Evolutionary conservation across 202 grass and related monocot genomes (phyloP).

Genomic region (Zoysia matrella): DNA sequence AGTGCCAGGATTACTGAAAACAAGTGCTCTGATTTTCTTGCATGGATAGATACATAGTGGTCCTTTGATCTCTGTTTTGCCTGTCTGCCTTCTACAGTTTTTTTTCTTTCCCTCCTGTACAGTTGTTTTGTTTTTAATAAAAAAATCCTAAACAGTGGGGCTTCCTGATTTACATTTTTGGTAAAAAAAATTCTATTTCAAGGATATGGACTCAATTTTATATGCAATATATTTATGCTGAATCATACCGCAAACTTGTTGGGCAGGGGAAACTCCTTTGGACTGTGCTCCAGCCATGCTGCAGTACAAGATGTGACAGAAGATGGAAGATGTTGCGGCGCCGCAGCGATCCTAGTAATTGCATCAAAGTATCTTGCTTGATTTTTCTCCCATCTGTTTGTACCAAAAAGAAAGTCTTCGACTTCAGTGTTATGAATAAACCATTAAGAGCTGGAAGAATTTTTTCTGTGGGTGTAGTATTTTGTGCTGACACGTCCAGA

Average conservation of each 20-base stretch:
- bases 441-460: not conserved
- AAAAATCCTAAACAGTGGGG: no score
- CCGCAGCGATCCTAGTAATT: constrained; percentile 28
- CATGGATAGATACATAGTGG: no score
- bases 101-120: no score
- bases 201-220: not conserved
- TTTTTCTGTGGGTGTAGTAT: not conserved
- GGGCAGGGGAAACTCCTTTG: constrained; percentile 94
- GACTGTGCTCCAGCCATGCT: constrained; percentile 98
- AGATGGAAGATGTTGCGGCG: constrained; percentile 60
- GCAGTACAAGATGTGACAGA: constrained; percentile 91
- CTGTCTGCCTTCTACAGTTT: no score
- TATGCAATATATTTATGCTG: not conserved
- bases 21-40: no score
- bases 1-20: no score
- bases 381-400: not conserved
- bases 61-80: no score
- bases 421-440: constrained; percentile 13
- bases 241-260: constrained; percentile 12
- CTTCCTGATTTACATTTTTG: no score
- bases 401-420: constrained; percentile 11
- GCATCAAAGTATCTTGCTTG: not conserved
- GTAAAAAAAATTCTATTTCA: not conserved
- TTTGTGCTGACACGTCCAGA: not conserved
- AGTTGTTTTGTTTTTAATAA: no score